These are phyloP conservation scores for Fragosphaeria purpurea DNA, from an alignment of 2,329 filamentous ascomycete species.

Conservation along the genomic window DNA sequence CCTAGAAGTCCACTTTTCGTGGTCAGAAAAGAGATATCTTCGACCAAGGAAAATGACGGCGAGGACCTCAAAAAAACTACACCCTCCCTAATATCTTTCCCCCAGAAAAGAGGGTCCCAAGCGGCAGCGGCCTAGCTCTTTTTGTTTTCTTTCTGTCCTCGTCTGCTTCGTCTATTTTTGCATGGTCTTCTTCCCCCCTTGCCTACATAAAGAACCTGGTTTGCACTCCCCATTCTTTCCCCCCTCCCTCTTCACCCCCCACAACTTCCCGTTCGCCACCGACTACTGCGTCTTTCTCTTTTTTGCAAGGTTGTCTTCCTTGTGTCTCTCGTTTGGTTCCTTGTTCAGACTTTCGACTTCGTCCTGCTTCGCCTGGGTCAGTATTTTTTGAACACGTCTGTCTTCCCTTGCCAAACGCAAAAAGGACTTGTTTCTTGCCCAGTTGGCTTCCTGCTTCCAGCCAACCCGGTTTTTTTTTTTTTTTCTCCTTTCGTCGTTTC, in stretches of 20 bases:
- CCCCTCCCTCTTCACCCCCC: not conserved
- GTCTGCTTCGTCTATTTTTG: constrained; percentile 17
- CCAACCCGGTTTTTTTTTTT: too few species aligned
- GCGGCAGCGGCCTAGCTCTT: constrained; percentile 11
- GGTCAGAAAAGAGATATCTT: constrained; percentile 1
- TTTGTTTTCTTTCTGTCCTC: constrained; percentile 15
- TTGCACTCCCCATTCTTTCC: not conserved
- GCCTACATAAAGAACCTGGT: constrained; percentile 18
- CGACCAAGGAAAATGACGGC: constrained; percentile 1
- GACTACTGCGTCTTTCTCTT: too few species aligned
- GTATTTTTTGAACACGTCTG: too few species aligned
- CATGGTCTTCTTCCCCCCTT: constrained; percentile 22
- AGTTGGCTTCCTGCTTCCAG: too few species aligned
- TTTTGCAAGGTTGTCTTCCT: too few species aligned
- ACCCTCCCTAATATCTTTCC: not conserved
- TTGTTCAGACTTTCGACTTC: too few species aligned
- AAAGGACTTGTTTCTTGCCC: too few species aligned
- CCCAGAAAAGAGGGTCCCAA: constrained; percentile 1
- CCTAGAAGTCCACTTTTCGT: constrained; percentile 7
- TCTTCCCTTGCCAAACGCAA: too few species aligned
- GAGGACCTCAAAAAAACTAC: constrained; percentile 1
- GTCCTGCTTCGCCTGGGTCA: too few species aligned
- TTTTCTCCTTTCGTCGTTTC: too few species aligned
- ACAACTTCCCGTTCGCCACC: too few species aligned
- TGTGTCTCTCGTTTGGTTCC: too few species aligned